Conservation (phyloP, 2,329 filamentous ascomycete genomes). For the Paracoccidioides lutzii region DNA sequence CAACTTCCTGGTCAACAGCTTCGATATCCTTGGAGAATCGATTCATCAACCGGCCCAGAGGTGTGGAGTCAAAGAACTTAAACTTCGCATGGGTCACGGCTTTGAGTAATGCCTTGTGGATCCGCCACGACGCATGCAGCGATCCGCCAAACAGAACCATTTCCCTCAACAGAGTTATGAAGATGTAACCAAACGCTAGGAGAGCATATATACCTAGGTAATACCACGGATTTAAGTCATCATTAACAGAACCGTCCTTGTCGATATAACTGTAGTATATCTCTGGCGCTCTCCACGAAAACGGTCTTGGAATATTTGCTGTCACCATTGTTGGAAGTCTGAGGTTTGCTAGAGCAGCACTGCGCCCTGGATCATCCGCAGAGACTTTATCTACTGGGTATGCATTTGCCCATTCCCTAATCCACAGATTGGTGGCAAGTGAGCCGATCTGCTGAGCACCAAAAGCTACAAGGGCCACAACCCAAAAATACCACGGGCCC, state of each 20-base stretch:
- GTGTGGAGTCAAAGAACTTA: constrained; percentile 94
- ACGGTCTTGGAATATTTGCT: constrained; percentile 24
- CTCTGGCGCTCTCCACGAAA: constrained; percentile 19
- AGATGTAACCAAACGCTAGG: constrained; percentile 63
- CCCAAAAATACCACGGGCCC: constrained; percentile 97
- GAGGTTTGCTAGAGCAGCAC: constrained; percentile 27
- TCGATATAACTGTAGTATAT: constrained; percentile 11
- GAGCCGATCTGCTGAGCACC: constrained; percentile 69
- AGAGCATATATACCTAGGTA: constrained; percentile 73
- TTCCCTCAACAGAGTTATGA: constrained; percentile 72
- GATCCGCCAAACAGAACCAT: constrained; percentile 87
- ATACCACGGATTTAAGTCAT: constrained; percentile 63
- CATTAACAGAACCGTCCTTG: constrained; percentile 9
- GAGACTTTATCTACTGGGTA: constrained; percentile 45
- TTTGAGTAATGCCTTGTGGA: constrained; percentile 67
- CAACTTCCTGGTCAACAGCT: constrained; percentile 88
- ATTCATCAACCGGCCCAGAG: constrained; percentile 93
- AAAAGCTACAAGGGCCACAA: constrained; percentile 62
- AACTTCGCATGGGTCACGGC: constrained; percentile 81
- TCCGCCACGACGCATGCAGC: constrained; percentile 68
- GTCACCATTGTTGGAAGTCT: constrained; percentile 27
- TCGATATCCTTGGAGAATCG: constrained; percentile 97
- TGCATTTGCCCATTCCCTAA: constrained; percentile 86
- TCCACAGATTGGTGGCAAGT: constrained; percentile 87
- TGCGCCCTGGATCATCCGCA: constrained; percentile 25